Conservation (phyloP, 1,284 basidiomycete genomes). For the Baeospora myosura region DNA sequence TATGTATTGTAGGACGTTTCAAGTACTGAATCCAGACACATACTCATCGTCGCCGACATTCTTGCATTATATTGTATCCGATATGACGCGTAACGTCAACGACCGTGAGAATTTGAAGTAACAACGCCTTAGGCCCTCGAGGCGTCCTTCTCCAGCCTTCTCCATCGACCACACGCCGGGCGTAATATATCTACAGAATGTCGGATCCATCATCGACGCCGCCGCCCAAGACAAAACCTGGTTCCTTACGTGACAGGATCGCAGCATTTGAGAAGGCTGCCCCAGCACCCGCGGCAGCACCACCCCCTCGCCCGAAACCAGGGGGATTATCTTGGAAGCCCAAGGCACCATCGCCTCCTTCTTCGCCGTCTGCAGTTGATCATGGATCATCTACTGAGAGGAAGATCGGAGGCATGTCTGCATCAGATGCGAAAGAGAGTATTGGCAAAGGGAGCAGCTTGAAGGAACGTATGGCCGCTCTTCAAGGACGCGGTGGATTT, state of each 20-base stretch:
- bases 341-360: conserved; percentile 46
- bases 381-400: conserved; percentile 14
- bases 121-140: no score
- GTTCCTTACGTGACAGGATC: conserved; percentile 76
- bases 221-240: no score
- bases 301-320: conserved; percentile 61
- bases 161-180: no score
- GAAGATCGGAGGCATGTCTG: conserved; percentile 54
- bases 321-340: conserved; percentile 66
- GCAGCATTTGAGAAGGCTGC: conserved; percentile 70
- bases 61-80: no score
- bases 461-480: conserved; percentile 88
- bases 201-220: conserved; percentile 41
- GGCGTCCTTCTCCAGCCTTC: no score
- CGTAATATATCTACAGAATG: no score
- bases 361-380: conserved; percentile 25
- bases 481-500: conserved; percentile 75
- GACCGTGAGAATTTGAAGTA: no score
- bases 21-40: no score
- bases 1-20: no score
- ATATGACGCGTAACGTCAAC: no score
- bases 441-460: conserved; percentile 69
- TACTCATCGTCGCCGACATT: no score
- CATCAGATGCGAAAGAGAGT: conserved; percentile 76
- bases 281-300: conserved; percentile 35